Percentiles rank a stretch among this genome's conserved stretches.
Conservation (phyloP, 2,329 filamentous ascomycete species). For the Trichothecium roseum region DNA sequence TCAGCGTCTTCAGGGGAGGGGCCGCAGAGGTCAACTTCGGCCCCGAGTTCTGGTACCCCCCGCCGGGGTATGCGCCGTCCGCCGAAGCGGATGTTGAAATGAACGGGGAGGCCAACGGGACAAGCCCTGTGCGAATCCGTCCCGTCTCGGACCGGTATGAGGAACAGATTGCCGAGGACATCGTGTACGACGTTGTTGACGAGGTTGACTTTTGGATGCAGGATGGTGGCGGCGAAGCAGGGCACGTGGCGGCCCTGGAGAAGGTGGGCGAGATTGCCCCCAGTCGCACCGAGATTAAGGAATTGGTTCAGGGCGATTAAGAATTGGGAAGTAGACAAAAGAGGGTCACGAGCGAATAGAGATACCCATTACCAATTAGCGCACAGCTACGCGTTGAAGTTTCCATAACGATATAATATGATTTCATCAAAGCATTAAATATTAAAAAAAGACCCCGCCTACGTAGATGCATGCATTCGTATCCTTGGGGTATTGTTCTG, state of each 20-base stretch:
- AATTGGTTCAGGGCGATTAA: conserved; percentile 53
- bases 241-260: conserved; percentile 31
- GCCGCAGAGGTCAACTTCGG: conserved; percentile 92
- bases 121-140: conserved; percentile 28
- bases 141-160: conserved; percentile 70
- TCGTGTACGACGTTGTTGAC: conserved; percentile 87
- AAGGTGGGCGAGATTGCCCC: conserved; percentile 32
- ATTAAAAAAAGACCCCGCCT: too few species aligned
- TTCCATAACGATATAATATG: neutral
- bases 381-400: neutral
- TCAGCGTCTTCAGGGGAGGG: conserved; percentile 85
- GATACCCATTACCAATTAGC: too few species aligned
- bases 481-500: too few species aligned
- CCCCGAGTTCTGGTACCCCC: conserved; percentile 83
- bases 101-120: conserved; percentile 14
- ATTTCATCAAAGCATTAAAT: neutral
- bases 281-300: conserved; percentile 50
- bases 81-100: conserved; percentile 38
- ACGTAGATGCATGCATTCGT: too few species aligned
- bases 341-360: neutral
- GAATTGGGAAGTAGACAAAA: neutral
- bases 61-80: conserved; percentile 42
- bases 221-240: conserved; percentile 45
- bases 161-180: conserved; percentile 90
- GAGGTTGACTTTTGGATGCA: conserved; percentile 85